A percentile compares a stretch with the other conserved stretches of the same genome.
phyloP scores from a whole-genome alignment of 768 basidiomycete genomes.

The Pleurotus ostreatus region DNA sequence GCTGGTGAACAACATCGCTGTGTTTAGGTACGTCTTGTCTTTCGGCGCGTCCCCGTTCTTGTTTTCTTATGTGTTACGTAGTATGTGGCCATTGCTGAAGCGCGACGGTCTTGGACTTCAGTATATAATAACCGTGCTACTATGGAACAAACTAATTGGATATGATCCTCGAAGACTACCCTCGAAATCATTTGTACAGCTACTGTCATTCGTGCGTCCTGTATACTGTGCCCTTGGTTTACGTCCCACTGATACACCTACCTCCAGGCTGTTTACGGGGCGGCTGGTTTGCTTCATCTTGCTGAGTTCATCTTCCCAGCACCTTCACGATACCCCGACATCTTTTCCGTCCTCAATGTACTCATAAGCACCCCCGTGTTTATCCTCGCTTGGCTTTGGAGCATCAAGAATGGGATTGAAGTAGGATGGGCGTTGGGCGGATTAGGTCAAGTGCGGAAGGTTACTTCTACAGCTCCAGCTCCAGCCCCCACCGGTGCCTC shows the following conservation, averaged over 20 bases:
- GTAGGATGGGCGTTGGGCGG: constrained; percentile 78
- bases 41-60: not conserved
- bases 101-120: constrained; percentile 74
- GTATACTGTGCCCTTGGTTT: not conserved
- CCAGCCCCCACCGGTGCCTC: not conserved
- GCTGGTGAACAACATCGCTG: constrained; percentile 76
- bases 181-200: constrained; percentile 44
- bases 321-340: constrained; percentile 77
- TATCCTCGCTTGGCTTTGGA: constrained; percentile 83
- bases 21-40: constrained; percentile 64
- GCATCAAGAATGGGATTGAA: constrained; percentile 75
- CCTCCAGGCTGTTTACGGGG: constrained; percentile 48
- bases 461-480: not conserved
- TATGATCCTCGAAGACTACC: constrained; percentile 58
- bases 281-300: constrained; percentile 53
- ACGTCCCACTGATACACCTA: constrained; percentile 14
- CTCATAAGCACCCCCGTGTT: constrained; percentile 80
- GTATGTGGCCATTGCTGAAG: constrained; percentile 90
- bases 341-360: constrained; percentile 84
- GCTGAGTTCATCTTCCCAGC: constrained; percentile 59
- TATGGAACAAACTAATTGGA: constrained; percentile 86
- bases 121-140: constrained; percentile 58
- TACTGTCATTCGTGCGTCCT: constrained; percentile 47
- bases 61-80: constrained; percentile 22
- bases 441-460: constrained; percentile 20